Conservation (phyloP, 768 basidiomycete genomes). For the Termitomyces sp. region DNA sequence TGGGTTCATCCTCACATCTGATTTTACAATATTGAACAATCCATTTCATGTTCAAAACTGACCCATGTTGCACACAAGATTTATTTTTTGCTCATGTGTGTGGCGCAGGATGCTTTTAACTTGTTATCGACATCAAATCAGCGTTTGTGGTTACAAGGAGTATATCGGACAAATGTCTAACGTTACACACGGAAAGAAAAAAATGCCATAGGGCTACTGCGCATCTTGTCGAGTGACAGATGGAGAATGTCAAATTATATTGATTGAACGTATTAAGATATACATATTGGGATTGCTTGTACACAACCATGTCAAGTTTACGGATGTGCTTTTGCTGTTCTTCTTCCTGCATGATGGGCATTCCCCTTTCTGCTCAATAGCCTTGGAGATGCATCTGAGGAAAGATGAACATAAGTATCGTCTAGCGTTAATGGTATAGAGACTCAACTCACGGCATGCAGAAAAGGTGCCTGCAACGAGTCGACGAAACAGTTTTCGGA, state of each 20-base stretch:
- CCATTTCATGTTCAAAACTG: too few species aligned
- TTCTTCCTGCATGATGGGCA: conserved; percentile 7
- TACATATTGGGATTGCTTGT: not conserved
- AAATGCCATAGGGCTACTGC: too few species aligned
- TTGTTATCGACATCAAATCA: too few species aligned
- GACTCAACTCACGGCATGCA: conserved; percentile 3
- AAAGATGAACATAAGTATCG: not conserved
- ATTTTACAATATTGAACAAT: too few species aligned
- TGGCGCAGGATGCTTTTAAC: not conserved
- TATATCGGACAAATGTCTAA: too few species aligned
- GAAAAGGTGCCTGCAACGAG: conserved; percentile 11
- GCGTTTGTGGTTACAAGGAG: fast-evolving
- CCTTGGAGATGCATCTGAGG: conserved; percentile 7
- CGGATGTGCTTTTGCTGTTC: conserved; percentile 4
- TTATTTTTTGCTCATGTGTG: not conserved
- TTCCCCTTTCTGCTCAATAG: conserved; percentile 5
- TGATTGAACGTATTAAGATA: not conserved
- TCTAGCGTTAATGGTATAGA: too few species aligned
- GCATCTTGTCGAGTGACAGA: not conserved
- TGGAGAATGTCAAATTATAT: not conserved
- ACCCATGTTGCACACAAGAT: not conserved
- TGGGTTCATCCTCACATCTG: too few species aligned
- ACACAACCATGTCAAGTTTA: conserved; percentile 6
- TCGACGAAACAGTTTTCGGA: conserved; percentile 2
- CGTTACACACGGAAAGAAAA: not conserved